Conservation (phyloP, 2,329 filamentous ascomycete genomes). For the Lachnellula occidentalis region DNA sequence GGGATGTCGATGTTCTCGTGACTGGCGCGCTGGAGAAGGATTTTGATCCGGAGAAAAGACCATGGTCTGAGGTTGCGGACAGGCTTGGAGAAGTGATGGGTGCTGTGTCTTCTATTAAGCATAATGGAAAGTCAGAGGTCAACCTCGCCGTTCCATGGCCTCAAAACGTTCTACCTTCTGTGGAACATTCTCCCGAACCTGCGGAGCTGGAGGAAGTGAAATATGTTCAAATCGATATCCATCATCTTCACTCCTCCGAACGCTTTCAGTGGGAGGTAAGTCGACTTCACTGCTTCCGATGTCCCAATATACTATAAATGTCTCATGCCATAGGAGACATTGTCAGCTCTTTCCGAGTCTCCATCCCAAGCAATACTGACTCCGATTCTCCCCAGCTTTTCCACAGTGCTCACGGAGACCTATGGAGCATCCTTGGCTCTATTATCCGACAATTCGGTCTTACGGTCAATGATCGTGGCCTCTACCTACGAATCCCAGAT, state of each 20-base stretch:
- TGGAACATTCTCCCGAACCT: background rate
- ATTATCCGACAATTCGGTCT: slow-evolving; percentile 61
- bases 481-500: slow-evolving; percentile 62
- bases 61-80: slow-evolving; percentile 12
- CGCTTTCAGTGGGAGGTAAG: slow-evolving; percentile 49
- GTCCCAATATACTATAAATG: too few species aligned
- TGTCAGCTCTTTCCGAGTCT: background rate
- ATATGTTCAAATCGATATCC: slow-evolving; percentile 66
- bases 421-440: slow-evolving; percentile 60
- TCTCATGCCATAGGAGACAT: too few species aligned
- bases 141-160: slow-evolving; percentile 54
- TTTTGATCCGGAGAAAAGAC: slow-evolving; percentile 5
- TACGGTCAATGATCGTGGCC: slow-evolving; percentile 55
- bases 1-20: slow-evolving; percentile 70
- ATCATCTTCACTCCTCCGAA: slow-evolving; percentile 41
- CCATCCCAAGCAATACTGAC: background rate
- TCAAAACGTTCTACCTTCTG: background rate
- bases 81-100: slow-evolving; percentile 38
- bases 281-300: background rate
- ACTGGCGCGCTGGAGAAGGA: slow-evolving; percentile 27
- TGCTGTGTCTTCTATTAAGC: slow-evolving; percentile 37
- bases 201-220: slow-evolving; percentile 11
- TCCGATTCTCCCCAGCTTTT: slow-evolving; percentile 36
- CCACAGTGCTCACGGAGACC: slow-evolving; percentile 66
- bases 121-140: slow-evolving; percentile 31